Base-by-base conservation (phyloP, 495 filamentous ascomycete genomes). In the Lasiosphaeris hirsuta region DNA sequence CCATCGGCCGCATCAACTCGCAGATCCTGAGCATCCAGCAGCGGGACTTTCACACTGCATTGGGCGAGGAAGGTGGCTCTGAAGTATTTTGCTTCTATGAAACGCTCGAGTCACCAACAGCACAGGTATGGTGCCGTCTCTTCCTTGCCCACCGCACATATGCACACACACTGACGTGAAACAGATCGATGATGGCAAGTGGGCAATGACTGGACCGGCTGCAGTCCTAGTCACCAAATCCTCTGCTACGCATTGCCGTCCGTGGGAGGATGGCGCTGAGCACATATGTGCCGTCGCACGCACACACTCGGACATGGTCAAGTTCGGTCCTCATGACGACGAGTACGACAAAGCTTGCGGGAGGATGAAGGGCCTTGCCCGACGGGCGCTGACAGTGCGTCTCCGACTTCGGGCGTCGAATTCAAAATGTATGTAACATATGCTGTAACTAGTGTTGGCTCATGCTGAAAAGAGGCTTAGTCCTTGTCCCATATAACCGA, bases 401-500 rank as follows among this genome's bases (percentile, higher is more conserved):
- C 19, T 3, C 19, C 33, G 46, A 49, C 34, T 49, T 49, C 42
- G 42, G 42, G 42, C 42, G 42, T 44, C 15, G 17, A 44, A 44
- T 44, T 4, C 42, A 15, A 44, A n/a, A 44, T 44, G 42, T 30
- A 30, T 30, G 23, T 30, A 30, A 5, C 23, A 30, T 5, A 30
- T 30, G 23, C 23, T 30, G 5, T 30, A 5, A 30, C 5, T 30
- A 5, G 2, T 30, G 23, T 30, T 30, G 23, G 23, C 23, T 30
- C 5, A 5, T 30, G 23, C 23, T 30, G 23, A 30, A 5, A 30
- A 30, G 23, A 30, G 2, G 23, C 23, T 38, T 34, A 67, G 60
- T 67, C 36, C 52, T 63, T 30, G 58, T 67, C 2, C 64, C 64
- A 4, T 63, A 57, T 41, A 41, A 45, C 15, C 54, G 62, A 0